Evolutionary conservation across 192 early-diverging fungal species (phyloP), one percentile per base, ranked within the genome.

Genomic region (Ambispora gerdemannii): DNA sequence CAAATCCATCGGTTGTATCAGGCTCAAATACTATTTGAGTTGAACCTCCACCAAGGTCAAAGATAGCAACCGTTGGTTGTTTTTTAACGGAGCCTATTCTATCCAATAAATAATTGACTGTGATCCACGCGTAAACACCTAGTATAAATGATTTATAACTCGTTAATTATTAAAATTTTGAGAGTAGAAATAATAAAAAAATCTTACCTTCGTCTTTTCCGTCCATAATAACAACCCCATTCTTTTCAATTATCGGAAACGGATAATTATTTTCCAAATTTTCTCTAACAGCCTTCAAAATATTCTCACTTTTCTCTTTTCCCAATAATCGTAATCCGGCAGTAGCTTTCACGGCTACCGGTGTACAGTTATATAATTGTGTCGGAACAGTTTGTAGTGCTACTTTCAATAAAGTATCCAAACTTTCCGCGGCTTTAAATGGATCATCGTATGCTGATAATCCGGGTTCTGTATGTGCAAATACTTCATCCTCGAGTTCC

Each of bases 21-120:
- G 96, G 96, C 76, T 97, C 97, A 85, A 97, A 97, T 0, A 96
- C 97, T 64, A 98, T 94, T 78, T 98, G 95, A 7, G 97, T 98
- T 24, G 93, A 95, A 3, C 90, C 97, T 52, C 97, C 97, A 38
- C 97, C 97, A 67, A 98, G 83, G 75, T 98, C 97, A 86, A 98
- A 89, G 28, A 95, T 88, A 0, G 93, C 97, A 1, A 90, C 95
- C 1, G 94, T 95, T 6, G 79, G 75, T 6, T 55, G 61, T 22
- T 77, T 77, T 70, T 78, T 63, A 0, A 78, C 30, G 10, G 80
- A 78, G 10, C 86, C 91, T 53, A 95, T 82, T 22, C 78, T 79
- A 22, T 82, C 75, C 31, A 95, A 82, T 7, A 98, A 79, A 69
- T 93, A 96, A 78, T 98, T 98, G 24, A 96, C 92, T 0, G 96